Conservation (phyloP, 2,329 filamentous ascomycete genomes). For the Diaporthe citrichinensis region DNA sequence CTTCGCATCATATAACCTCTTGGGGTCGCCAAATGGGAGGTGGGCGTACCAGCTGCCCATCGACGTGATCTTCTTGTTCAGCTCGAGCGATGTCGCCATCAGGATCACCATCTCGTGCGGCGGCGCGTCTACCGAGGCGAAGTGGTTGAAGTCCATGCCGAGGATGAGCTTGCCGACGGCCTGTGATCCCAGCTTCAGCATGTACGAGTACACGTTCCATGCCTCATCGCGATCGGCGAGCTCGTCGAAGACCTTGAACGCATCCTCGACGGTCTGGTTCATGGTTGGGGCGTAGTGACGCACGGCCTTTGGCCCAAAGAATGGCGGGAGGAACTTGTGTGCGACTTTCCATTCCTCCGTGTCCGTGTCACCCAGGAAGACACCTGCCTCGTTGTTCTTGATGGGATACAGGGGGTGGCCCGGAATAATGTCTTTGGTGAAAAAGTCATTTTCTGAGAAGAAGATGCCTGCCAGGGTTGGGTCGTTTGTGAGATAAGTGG, state of each 20-base stretch:
- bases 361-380: conserved; percentile 66
- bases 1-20: conserved; percentile 54
- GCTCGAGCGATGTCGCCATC: conserved; percentile 64
- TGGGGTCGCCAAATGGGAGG: conserved; percentile 71
- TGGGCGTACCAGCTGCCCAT: conserved; percentile 69
- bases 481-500: conserved; percentile 65
- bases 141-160: conserved; percentile 62
- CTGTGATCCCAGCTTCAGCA: conserved; percentile 64
- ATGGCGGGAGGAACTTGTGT: conserved; percentile 74
- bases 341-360: conserved; percentile 63
- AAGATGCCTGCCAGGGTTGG: conserved; percentile 61
- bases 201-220: conserved; percentile 65
- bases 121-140: conserved; percentile 59
- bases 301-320: conserved; percentile 71
- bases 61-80: conserved; percentile 72
- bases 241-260: conserved; percentile 64
- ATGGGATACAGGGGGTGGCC: conserved; percentile 62
- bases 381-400: conserved; percentile 57
- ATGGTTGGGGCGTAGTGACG: conserved; percentile 72
- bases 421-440: conserved; percentile 67
- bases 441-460: conserved; percentile 65
- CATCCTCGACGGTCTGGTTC: conserved; percentile 66
- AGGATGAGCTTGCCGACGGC: conserved; percentile 60
- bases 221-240: conserved; percentile 63
- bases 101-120: conserved; percentile 64